Evolutionary conservation across 805 yeast genomes (phyloP), one percentile per base, ranked within the genome.

Genomic region (Vanderwaltozyma verrucispora): DNA sequence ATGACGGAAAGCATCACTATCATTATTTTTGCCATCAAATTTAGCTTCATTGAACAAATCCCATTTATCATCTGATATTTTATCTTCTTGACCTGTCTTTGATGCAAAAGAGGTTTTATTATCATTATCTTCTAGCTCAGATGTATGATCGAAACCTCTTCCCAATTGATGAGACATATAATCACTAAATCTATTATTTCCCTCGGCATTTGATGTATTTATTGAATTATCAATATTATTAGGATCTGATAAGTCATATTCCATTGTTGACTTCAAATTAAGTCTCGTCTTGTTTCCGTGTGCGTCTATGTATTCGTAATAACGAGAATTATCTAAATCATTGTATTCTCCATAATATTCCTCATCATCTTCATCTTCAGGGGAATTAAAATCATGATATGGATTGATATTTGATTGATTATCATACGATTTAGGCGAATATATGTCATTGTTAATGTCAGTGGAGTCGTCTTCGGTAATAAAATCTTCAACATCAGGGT

Each of bases 331-430:
- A 30, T 63, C 53, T 20, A 50, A 49, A 14, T 46, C 47, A 28
- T 45, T 48, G 29, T 47, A 59, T 13, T 45, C 62, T 23, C 51
- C 51, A 33, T 52, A 61, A 33, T 58, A 65, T 16, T 71, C 77
- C 17, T 68, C 69, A 36, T 67, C 70, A 20, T 64, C 69, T 10
- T 63, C 71, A 3, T 80, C 82, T 25, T 89, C 88, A 32, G 49
- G 53, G 26, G 42, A 47, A 3, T 46, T 52, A 14, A n/a, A 27
- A 17, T 18, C 25, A 32, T 33, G 37, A 14, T 37, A 36, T 11
- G 32, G 25, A 18, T 38, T 42, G 25, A 27, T 26, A 20, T 32
- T 14, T 11, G 16, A n/a, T 31, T 40, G 45, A 31, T 33, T 15
- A n/a, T 33, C 28, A 17, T 29, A 23, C 20, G 41, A 28, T 25